Conservation (phyloP, 108 stramenopile species). For the Bacterosira constricta region DNA sequence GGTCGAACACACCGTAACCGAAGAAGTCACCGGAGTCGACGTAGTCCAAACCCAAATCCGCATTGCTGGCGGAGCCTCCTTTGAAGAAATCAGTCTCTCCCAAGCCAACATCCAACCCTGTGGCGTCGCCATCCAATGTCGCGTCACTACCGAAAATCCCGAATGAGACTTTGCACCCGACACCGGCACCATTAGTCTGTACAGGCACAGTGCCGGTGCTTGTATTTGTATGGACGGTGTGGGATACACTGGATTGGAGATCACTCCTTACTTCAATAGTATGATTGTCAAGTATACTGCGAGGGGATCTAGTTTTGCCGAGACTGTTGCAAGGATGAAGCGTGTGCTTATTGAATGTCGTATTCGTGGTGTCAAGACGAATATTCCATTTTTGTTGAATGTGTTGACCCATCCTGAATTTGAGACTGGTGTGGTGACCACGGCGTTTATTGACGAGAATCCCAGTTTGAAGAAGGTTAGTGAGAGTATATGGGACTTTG, state of each 20-base stretch:
- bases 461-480: conserved; percentile 67
- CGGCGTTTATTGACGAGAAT: conserved; percentile 88
- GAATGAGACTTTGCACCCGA: conserved; percentile 88
- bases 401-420: conserved; percentile 89
- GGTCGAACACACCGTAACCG: conserved; percentile 98
- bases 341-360: conserved; percentile 90
- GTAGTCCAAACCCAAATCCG: conserved; percentile 92
- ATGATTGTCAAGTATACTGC: conserved; percentile 95
- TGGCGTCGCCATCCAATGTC: conserved; percentile 92
- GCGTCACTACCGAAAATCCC: conserved; percentile 93
- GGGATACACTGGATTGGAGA: conserved; percentile 73
- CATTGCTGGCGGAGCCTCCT: conserved; percentile 89
- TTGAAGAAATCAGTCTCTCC: conserved; percentile 79
- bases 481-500: conserved; percentile 67
- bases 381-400: conserved; percentile 83
- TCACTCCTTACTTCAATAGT: conserved; percentile 93
- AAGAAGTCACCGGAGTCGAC: conserved; percentile 95
- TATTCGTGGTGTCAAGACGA: conserved; percentile 92
- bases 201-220: conserved; percentile 83
- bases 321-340: conserved; percentile 78
- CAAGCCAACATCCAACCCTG: conserved; percentile 73
- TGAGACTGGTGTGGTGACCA: conserved; percentile 77
- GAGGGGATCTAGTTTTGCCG: conserved; percentile 64
- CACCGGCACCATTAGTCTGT: conserved; percentile 83
- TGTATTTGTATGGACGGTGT: conserved; percentile 92